A percentile compares a stretch with the other conserved stretches of the same genome.
Evolutionary conservation across 352 stramenopile species (phyloP).

Genomic region (Pythium oligandrum): DNA sequence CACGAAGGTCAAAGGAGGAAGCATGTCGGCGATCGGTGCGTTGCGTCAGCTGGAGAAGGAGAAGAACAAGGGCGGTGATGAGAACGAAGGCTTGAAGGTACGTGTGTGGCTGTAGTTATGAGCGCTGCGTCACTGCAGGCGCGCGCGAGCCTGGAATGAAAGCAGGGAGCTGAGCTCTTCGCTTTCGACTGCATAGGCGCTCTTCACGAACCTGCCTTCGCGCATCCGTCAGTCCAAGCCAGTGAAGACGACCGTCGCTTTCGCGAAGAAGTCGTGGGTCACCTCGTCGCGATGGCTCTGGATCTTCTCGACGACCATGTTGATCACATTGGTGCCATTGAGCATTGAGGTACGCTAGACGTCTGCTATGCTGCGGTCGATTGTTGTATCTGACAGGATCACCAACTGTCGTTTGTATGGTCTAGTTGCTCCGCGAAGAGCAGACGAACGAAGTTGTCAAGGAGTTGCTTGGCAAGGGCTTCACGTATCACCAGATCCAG

Average conservation of each 20-base stretch:
- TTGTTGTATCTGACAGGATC: no score
- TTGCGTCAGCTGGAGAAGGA: slow-evolving; percentile 83
- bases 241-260: slow-evolving; percentile 55
- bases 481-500: slow-evolving; percentile 81
- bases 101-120: not conserved
- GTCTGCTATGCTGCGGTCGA: no score
- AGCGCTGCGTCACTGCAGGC: no score
- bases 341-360: slow-evolving; percentile 77
- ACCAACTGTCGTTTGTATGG: slow-evolving; percentile 7
- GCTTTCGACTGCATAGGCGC: slow-evolving; percentile 26
- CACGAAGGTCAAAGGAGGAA: slow-evolving; percentile 8
- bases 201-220: slow-evolving; percentile 68
- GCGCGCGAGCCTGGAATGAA: no score
- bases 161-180: no score
- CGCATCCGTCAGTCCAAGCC: slow-evolving; percentile 60
- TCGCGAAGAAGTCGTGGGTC: slow-evolving; percentile 40
- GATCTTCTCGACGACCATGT: slow-evolving; percentile 77
- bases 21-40: slow-evolving; percentile 79
- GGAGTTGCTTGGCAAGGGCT: slow-evolving; percentile 76
- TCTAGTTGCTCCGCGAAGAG: slow-evolving; percentile 71
- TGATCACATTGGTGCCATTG: slow-evolving; percentile 81
- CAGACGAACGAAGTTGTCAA: slow-evolving; percentile 84
- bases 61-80: slow-evolving; percentile 55
- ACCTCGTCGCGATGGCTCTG: slow-evolving; percentile 57
- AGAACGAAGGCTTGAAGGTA: slow-evolving; percentile 59